Conservation (phyloP, 1,284 basidiomycete species). For the Ustilago trichophora region DNA sequence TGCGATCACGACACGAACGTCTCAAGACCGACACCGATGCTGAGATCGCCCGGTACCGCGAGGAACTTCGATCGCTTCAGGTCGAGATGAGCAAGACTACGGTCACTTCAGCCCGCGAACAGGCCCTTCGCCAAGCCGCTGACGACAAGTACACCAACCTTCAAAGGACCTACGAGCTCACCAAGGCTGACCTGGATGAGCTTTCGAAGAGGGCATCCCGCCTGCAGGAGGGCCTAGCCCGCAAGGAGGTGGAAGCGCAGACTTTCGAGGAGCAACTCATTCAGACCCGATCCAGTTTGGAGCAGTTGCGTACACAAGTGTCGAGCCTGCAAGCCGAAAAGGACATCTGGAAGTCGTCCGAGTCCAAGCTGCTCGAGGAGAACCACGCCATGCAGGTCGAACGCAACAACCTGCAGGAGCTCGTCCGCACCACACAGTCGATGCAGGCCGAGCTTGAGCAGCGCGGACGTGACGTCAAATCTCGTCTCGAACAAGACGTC, state of each 20-base stretch:
- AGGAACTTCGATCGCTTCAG: constrained; percentile 77
- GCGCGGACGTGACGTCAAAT: constrained; percentile 80
- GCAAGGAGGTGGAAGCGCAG: constrained; percentile 68
- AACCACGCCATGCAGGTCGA: constrained; percentile 81
- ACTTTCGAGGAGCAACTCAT: constrained; percentile 74
- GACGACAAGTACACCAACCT: constrained; percentile 68
- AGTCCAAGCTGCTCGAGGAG: constrained; percentile 76
- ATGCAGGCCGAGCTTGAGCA: constrained; percentile 88
- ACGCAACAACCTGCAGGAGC: constrained; percentile 82
- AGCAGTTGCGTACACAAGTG: constrained; percentile 75
- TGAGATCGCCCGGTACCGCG: constrained; percentile 75
- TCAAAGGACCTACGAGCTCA: constrained; percentile 61
- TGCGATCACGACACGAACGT: constrained; percentile 71
- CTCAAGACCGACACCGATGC: constrained; percentile 80
- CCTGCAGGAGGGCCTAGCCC: constrained; percentile 60
- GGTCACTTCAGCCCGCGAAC: constrained; percentile 70
- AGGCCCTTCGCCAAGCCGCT: constrained; percentile 53
- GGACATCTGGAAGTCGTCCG: constrained; percentile 68
- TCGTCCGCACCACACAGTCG: constrained; percentile 85
- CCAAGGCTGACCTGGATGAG: constrained; percentile 63
- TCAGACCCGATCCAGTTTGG: constrained; percentile 32
- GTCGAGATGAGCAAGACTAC: constrained; percentile 66
- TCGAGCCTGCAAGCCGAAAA: constrained; percentile 89
- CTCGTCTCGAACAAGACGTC: constrained; percentile 80
- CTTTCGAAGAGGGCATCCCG: constrained; percentile 66